These are phyloP conservation scores for Eutypella sp. DNA, from an alignment of 2,329 filamentous ascomycete genomes.

Conservation along the genomic window DNA sequence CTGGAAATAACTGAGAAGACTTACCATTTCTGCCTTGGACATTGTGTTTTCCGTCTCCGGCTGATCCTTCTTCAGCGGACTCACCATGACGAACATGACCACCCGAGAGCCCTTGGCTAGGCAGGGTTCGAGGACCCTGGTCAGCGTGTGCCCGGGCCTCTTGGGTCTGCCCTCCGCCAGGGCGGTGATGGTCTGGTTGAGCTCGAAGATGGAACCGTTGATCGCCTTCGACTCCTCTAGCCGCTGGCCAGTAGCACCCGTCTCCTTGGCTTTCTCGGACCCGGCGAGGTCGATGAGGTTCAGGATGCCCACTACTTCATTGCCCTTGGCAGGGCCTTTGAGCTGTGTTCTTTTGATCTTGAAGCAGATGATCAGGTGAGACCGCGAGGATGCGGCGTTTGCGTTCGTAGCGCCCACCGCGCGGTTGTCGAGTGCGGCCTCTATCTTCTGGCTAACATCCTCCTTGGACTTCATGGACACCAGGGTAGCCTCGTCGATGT, in stretches of 20 bases:
- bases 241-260: conserved; percentile 9
- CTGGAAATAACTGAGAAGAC: not conserved
- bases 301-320: conserved; percentile 81
- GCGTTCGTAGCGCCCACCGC: conserved; percentile 89
- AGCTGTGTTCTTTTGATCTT: conserved; percentile 62
- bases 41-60: conserved; percentile 12
- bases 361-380: conserved; percentile 90
- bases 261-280: conserved; percentile 51
- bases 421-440: conserved; percentile 74
- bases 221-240: conserved; percentile 17
- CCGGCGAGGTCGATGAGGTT: conserved; percentile 94
- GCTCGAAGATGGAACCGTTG: conserved; percentile 16
- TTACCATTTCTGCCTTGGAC: conserved; percentile 10
- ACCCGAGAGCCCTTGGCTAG: conserved; percentile 18
- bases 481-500: conserved; percentile 52
- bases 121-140: conserved; percentile 18
- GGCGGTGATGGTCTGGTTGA: conserved; percentile 10
- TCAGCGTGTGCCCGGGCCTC: conserved; percentile 13
- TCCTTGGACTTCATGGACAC: conserved; percentile 29
- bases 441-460: conserved; percentile 72
- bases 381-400: conserved; percentile 86
- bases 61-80: conserved; percentile 12
- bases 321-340: conserved; percentile 59
- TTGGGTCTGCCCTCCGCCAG: conserved; percentile 8
- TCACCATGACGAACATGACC: conserved; percentile 27